phyloP scores from a whole-genome alignment of 345 rosid species.

The Reutealis trisperma region DNA sequence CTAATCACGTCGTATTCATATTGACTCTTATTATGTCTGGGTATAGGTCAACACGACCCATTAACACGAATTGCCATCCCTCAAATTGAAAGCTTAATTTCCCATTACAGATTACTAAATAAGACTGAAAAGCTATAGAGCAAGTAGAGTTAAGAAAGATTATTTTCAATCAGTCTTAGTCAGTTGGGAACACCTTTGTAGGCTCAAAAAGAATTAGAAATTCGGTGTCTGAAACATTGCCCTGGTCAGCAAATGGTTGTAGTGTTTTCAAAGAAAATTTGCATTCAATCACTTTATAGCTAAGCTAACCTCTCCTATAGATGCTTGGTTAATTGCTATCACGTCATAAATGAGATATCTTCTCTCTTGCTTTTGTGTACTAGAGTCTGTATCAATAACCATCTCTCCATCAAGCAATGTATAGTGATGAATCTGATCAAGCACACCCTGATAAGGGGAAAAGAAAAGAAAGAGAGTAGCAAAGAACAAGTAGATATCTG shows the following conservation, averaged over 20 bases:
- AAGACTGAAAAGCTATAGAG: too few relatives aligned
- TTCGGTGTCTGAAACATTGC: too few relatives aligned
- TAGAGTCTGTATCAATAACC: slow-evolving; percentile 86
- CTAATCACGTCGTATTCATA: too few relatives aligned
- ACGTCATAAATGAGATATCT: slow-evolving; percentile 93
- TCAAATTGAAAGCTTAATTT: too few relatives aligned
- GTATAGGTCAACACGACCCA: too few relatives aligned
- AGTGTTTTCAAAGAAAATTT: background rate
- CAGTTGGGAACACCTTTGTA: too few relatives aligned
- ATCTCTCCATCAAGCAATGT: slow-evolving; percentile 96
- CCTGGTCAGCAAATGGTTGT: background rate
- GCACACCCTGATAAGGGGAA: slow-evolving; percentile 52
- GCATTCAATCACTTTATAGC: background rate
- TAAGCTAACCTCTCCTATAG: slow-evolving; percentile 73
- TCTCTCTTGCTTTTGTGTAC: slow-evolving; percentile 80
- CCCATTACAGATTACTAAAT: too few relatives aligned
- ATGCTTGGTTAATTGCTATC: slow-evolving; percentile 67
- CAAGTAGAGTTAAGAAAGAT: too few relatives aligned
- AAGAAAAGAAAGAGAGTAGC: slow-evolving; percentile 11
- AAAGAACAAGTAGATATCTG: background rate
- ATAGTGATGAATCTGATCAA: slow-evolving; percentile 69
- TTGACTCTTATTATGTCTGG: too few relatives aligned
- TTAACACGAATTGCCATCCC: too few relatives aligned
- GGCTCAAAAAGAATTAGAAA: too few relatives aligned
- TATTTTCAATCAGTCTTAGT: too few relatives aligned